Evolutionary conservation across 306 rosid genomes (phyloP).

Genomic region (Malus orientalis): DNA sequence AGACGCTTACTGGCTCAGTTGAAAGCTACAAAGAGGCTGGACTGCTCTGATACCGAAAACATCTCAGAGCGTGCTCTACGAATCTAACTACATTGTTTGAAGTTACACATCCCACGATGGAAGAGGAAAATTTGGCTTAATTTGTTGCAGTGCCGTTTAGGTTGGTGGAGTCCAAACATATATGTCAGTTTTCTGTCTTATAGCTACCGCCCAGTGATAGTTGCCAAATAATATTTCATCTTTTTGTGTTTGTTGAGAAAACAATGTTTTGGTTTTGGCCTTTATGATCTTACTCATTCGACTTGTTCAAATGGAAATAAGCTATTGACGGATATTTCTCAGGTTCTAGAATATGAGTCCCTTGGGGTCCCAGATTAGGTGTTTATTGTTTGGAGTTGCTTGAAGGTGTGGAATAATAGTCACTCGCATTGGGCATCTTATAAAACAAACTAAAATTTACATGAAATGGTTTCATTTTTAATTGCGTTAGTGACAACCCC

Average conservation of each 20-base stretch:
- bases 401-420: too few relatives aligned
- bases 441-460: too few relatives aligned
- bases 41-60: neutral
- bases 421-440: too few relatives aligned
- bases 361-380: neutral
- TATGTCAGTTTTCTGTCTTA: neutral
- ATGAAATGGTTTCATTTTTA: too few relatives aligned
- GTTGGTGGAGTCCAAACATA: neutral
- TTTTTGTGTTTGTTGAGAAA: too few relatives aligned
- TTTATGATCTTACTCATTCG: neutral
- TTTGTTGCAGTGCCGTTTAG: neutral
- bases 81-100: neutral
- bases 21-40: conserved; percentile 15
- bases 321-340: too few relatives aligned
- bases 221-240: too few relatives aligned
- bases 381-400: neutral
- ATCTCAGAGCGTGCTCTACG: neutral
- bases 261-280: neutral
- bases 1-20: conserved; percentile 50
- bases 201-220: neutral
- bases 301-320: neutral
- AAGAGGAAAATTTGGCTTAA: neutral
- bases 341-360: too few relatives aligned
- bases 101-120: neutral
- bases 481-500: too few relatives aligned